Evolutionary conservation across 2,329 filamentous ascomycete genomes (phyloP).

Genomic region (Boeremia exigua): DNA sequence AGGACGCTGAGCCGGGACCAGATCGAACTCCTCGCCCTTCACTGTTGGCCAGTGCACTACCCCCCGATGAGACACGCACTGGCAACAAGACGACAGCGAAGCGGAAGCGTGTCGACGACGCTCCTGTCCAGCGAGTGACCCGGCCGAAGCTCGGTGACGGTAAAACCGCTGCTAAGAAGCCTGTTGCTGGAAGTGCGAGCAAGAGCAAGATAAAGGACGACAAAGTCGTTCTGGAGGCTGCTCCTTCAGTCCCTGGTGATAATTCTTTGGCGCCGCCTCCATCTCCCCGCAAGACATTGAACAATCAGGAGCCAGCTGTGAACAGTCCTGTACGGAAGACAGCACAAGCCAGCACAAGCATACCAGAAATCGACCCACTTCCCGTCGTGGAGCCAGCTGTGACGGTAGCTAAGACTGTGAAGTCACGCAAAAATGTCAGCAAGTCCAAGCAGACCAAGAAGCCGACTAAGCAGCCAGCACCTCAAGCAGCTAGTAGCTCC

Average conservation of each 20-base stretch:
- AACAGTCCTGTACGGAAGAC: neutral
- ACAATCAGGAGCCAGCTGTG: conserved; percentile 2
- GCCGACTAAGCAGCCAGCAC: neutral
- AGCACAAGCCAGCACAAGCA: neutral
- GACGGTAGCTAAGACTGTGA: neutral
- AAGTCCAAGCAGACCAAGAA: neutral
- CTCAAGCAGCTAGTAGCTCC: neutral
- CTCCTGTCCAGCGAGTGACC: conserved; percentile 7
- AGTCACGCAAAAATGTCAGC: neutral
- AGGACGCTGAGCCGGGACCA: neutral
- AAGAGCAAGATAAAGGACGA: neutral
- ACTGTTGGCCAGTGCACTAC: neutral
- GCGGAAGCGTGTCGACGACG: neutral
- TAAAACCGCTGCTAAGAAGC: neutral
- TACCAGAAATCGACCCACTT: too few species aligned
- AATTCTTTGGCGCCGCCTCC: neutral
- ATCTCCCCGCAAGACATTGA: neutral
- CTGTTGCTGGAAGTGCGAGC: neutral
- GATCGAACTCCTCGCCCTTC: neutral
- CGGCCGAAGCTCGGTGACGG: conserved; percentile 3
- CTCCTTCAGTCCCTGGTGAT: neutral
- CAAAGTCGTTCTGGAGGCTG: neutral
- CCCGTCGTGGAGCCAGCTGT: too few species aligned
- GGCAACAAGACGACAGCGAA: neutral
- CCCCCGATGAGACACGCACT: neutral